phyloP scores from a whole-genome alignment of 345 rosid species.

The Pistacia atlantica region DNA sequence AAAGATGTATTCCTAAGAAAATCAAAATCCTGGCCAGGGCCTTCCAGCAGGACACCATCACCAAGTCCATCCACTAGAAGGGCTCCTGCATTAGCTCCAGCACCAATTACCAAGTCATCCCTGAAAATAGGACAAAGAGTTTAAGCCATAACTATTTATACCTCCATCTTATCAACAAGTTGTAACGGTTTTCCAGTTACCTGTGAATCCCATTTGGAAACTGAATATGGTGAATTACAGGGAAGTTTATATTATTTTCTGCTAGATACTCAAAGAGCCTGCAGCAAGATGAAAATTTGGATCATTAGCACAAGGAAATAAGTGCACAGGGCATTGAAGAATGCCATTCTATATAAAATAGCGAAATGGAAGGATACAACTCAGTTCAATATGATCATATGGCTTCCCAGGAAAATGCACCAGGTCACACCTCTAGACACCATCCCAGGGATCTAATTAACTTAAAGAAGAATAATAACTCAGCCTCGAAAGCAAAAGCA shows the following conservation, averaged over 20 bases:
- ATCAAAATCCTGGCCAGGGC: conserved; percentile 84
- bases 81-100: conserved; percentile 84
- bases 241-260: conserved; percentile 64
- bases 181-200: conserved; percentile 35
- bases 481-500: neutral
- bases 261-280: conserved; percentile 88
- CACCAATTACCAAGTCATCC: conserved; percentile 90
- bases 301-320: conserved; percentile 7
- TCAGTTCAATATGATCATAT: neutral
- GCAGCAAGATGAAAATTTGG: conserved; percentile 19
- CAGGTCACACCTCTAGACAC: neutral
- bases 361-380: too few species aligned
- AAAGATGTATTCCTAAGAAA: conserved; percentile 89
- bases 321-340: neutral
- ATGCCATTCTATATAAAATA: neutral
- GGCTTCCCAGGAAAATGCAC: neutral
- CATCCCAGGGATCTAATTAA: neutral
- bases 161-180: conserved; percentile 9
- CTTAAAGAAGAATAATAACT: neutral
- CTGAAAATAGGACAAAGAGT: conserved; percentile 42
- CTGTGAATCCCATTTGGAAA: conserved; percentile 76
- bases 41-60: conserved; percentile 88
- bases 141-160: conserved; percentile 14
- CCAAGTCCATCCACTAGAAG: conserved; percentile 98
- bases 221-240: conserved; percentile 90